phyloP scores from a whole-genome alignment of 2,329 filamentous ascomycete species.

The Acephala macrosclerotiorum region DNA sequence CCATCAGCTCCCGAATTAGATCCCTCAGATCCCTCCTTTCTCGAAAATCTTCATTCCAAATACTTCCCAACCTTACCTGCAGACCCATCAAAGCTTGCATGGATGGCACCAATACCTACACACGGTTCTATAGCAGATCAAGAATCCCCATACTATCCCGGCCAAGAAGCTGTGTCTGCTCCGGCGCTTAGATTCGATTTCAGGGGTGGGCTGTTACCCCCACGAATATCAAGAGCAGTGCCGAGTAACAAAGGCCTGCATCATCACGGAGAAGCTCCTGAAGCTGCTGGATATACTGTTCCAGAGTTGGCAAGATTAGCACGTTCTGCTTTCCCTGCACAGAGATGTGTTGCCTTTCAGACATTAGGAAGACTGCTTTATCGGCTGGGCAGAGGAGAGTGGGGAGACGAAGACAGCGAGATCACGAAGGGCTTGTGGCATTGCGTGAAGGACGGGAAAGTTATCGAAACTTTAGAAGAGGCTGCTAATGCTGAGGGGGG shows the following conservation, averaged over 20 bases:
- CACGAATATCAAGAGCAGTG: constrained; percentile 74
- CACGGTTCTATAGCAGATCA: constrained; percentile 69
- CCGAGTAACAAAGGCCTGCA: constrained; percentile 84
- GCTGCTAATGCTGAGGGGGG: constrained; percentile 73
- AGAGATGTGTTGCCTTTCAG: constrained; percentile 91
- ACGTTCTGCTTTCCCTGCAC: constrained; percentile 82
- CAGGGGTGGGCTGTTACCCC: constrained; percentile 79
- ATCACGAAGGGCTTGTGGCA: constrained; percentile 85
- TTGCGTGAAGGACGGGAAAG: constrained; percentile 76
- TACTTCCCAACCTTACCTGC: constrained; percentile 91
- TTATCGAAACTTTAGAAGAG: constrained; percentile 78
- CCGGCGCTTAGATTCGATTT: constrained; percentile 90
- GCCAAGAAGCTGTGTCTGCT: constrained; percentile 73
- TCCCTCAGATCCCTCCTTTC: constrained; percentile 82
- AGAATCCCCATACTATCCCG: constrained; percentile 83
- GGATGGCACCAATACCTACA: constrained; percentile 81
- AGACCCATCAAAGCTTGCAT: constrained; percentile 85
- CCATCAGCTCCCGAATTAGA: constrained; percentile 75
- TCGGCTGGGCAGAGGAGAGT: constrained; percentile 76
- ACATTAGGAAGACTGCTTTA: constrained; percentile 87
- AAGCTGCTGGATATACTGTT: constrained; percentile 93
- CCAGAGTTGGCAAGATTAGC: constrained; percentile 83
- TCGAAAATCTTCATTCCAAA: constrained; percentile 84
- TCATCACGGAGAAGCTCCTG: constrained; percentile 91
- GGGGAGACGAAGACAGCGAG: constrained; percentile 70